phyloP scores from a whole-genome alignment of 768 basidiomycete species.

The Kwoniella mangroviensis region DNA sequence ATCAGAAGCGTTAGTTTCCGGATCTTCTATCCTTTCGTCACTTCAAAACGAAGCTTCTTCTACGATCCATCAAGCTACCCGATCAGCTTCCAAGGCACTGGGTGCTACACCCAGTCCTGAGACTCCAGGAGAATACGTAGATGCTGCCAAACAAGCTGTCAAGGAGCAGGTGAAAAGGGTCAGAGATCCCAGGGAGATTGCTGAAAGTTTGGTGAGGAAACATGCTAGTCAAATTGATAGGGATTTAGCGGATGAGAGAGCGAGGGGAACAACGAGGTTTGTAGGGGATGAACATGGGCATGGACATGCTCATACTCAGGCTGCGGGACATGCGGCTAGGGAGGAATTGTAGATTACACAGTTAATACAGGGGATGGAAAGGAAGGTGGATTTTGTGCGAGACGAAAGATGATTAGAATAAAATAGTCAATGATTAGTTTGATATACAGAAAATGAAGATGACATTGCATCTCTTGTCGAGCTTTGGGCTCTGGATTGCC shows the following conservation, averaged over 20 bases:
- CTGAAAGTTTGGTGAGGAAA: conserved; percentile 27
- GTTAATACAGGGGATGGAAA: neutral
- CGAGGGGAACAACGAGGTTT: conserved; percentile 12
- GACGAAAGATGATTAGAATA: too few relatives aligned
- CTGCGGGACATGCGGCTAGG: conserved; percentile 8
- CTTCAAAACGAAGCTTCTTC: conserved; percentile 13
- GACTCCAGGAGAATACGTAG: conserved; percentile 25
- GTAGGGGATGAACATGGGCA: conserved; percentile 22
- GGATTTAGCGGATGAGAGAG: conserved; percentile 17
- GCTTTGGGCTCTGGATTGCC: neutral
- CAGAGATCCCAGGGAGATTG: conserved; percentile 19
- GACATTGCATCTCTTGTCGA: neutral
- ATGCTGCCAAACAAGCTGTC: conserved; percentile 2
- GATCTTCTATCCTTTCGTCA: conserved; percentile 27
- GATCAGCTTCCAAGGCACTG: conserved; percentile 20
- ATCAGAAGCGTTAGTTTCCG: conserved; percentile 28
- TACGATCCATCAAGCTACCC: conserved; percentile 23
- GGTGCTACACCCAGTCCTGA: conserved; percentile 34
- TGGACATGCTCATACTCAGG: conserved; percentile 10
- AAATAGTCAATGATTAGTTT: too few relatives aligned
- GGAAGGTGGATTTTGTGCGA: too few relatives aligned
- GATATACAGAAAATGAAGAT: neutral
- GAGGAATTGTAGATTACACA: conserved; percentile 3
- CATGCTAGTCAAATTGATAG: conserved; percentile 24
- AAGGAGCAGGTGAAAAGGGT: conserved; percentile 15